Evolutionary conservation across 371 early-diverging fungal species (phyloP).

Genomic region (Blakeslea trispora): DNA sequence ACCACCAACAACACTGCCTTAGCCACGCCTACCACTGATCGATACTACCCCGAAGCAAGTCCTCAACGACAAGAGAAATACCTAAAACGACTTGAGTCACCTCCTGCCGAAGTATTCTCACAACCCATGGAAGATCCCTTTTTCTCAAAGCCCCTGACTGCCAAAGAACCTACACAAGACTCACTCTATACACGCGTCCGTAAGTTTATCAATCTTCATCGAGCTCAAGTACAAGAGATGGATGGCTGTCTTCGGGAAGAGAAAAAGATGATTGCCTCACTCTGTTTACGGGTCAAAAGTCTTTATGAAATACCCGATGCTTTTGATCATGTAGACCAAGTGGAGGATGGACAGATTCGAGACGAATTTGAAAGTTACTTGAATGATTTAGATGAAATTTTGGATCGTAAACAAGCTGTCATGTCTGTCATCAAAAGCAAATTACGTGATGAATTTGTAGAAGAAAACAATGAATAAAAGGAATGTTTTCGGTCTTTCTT

Average conservation of each 20-base stretch:
- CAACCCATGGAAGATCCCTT: constrained; percentile 9
- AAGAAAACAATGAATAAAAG: constrained; percentile 26
- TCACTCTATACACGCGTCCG: not conserved
- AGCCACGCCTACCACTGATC: constrained; percentile 39
- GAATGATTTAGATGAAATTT: constrained; percentile 54
- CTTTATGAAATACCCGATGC: constrained; percentile 30
- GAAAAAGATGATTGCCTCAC: constrained; percentile 73
- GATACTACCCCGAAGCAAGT: constrained; percentile 8
- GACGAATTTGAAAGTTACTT: constrained; percentile 47
- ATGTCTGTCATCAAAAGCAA: not conserved
- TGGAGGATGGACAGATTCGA: constrained; percentile 29
- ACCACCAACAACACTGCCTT: constrained; percentile 20
- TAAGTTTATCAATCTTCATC: constrained; percentile 71
- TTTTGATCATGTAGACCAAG: constrained; percentile 14
- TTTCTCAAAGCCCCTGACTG: constrained; percentile 1
- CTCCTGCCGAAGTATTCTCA: constrained; percentile 33
- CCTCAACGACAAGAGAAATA: constrained; percentile 32
- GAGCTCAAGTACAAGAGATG: constrained; percentile 75
- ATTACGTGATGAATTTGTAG: not conserved
- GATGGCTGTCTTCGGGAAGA: constrained; percentile 79
- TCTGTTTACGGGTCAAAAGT: constrained; percentile 54
- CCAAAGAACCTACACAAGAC: not conserved
- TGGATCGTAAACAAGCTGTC: constrained; percentile 25
- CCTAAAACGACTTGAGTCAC: constrained; percentile 40
- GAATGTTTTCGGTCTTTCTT: too few relatives aligned